Conservation (phyloP, 2,329 filamentous ascomycete genomes). For the Aaosphaeria arxii region DNA sequence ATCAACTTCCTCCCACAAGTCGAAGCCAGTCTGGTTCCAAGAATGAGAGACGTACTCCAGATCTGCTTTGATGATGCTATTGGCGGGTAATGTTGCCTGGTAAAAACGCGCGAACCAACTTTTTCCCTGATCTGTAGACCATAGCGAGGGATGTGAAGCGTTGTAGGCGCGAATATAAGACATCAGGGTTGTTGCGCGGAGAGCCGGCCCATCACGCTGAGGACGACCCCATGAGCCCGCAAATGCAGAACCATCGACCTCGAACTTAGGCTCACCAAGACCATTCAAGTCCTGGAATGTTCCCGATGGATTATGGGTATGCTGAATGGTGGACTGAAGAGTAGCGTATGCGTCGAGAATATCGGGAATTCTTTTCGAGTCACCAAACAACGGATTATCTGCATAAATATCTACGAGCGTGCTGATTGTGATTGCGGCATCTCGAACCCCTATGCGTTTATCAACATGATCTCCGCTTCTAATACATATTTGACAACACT, state of each 20-base stretch:
- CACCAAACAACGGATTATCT: slow-evolving; percentile 23
- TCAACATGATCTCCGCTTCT: slow-evolving; percentile 3
- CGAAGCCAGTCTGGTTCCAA: slow-evolving; percentile 43
- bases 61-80: slow-evolving; percentile 44
- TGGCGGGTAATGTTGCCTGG: slow-evolving; percentile 30
- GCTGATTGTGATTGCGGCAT: slow-evolving; percentile 43
- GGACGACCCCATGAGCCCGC: slow-evolving; percentile 41
- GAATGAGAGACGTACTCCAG: slow-evolving; percentile 43
- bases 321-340: slow-evolving; percentile 37
- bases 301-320: slow-evolving; percentile 38
- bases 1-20: slow-evolving; percentile 47
- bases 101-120: slow-evolving; percentile 38
- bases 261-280: slow-evolving; percentile 45
- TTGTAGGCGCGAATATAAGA: slow-evolving; percentile 41
- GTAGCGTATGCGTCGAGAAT: slow-evolving; percentile 32
- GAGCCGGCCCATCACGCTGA: slow-evolving; percentile 44
- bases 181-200: slow-evolving; percentile 43
- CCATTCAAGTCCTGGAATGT: slow-evolving; percentile 28
- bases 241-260: slow-evolving; percentile 37
- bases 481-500: not conserved
- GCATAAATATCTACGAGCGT: slow-evolving; percentile 41
- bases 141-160: slow-evolving; percentile 36
- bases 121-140: slow-evolving; percentile 20
- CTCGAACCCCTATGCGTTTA: slow-evolving; percentile 38
- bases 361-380: slow-evolving; percentile 22